phyloP scores from a whole-genome alignment of 2,329 filamentous ascomycete species.

The Epichloe sp. region DNA sequence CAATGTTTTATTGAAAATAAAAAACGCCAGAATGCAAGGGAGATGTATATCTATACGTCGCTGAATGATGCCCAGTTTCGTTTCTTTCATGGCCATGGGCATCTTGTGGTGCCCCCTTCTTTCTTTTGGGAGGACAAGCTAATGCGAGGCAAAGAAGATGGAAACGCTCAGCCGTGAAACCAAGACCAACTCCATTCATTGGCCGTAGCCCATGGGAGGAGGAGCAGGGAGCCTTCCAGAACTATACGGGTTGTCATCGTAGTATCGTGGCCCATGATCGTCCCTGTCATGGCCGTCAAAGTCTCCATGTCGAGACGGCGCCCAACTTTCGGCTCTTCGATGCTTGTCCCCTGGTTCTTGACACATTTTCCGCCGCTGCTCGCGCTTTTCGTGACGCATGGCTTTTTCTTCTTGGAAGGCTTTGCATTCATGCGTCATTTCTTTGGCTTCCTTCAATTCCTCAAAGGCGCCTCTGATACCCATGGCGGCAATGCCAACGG shows the following conservation, averaged over 20 bases:
- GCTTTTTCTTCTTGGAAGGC: slow-evolving; percentile 37
- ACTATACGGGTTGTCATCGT: slow-evolving; percentile 34
- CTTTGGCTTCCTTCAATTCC: slow-evolving; percentile 42
- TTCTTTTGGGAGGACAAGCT: too few species aligned
- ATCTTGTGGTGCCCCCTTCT: neutral
- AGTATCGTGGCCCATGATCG: slow-evolving; percentile 31
- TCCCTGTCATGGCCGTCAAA: slow-evolving; percentile 25
- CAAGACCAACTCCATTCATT: neutral
- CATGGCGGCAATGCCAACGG: slow-evolving; percentile 43
- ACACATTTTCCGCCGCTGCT: slow-evolving; percentile 19
- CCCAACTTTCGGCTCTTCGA: slow-evolving; percentile 32
- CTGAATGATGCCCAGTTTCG: neutral
- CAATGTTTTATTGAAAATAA: neutral
- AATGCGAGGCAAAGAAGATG: too few species aligned
- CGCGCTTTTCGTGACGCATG: slow-evolving; percentile 34
- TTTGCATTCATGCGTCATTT: slow-evolving; percentile 33
- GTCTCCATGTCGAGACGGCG: slow-evolving; percentile 26
- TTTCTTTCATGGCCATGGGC: neutral
- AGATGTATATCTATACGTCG: neutral
- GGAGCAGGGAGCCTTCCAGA: slow-evolving; percentile 26
- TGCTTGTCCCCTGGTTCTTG: slow-evolving; percentile 20
- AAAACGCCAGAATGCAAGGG: neutral
- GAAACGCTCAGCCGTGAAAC: too few species aligned
- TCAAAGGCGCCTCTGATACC: slow-evolving; percentile 43
- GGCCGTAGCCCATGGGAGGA: slow-evolving; percentile 12